phyloP scores from a whole-genome alignment of 2,329 filamentous ascomycete genomes.

The Teratosphaeria gauchensis region DNA sequence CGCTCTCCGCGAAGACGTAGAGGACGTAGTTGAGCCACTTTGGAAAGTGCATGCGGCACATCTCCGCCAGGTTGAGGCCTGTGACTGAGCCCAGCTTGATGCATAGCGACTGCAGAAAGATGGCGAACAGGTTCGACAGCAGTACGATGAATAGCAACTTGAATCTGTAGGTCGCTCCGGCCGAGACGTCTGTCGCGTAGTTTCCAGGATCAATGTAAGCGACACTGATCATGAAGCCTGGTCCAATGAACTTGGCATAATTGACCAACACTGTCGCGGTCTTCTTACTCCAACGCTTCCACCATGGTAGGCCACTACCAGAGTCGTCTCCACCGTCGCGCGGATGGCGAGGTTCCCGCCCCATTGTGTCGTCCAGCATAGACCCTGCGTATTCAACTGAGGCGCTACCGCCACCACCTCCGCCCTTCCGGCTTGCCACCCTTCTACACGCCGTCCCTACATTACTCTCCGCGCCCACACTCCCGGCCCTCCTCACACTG shows the following conservation, averaged over 20 bases:
- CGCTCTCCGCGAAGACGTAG: slow-evolving; percentile 46
- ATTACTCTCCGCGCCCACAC: background rate
- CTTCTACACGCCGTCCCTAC: background rate
- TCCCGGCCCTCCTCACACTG: slow-evolving; percentile 3
- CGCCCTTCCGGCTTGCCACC: background rate
- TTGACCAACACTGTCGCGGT: background rate
- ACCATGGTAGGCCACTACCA: background rate
- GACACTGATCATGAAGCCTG: slow-evolving; percentile 52
- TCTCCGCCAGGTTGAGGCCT: slow-evolving; percentile 40
- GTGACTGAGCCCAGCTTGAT: slow-evolving; percentile 48
- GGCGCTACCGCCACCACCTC: slow-evolving; percentile 2
- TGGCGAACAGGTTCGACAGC: slow-evolving; percentile 60
- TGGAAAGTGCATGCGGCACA: slow-evolving; percentile 41
- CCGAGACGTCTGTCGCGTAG: slow-evolving; percentile 61
- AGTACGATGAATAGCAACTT: slow-evolving; percentile 59
- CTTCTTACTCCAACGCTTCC: background rate
- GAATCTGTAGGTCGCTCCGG: slow-evolving; percentile 57
- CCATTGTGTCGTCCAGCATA: slow-evolving; percentile 16
- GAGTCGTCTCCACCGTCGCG: background rate
- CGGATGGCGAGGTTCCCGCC: slow-evolving; percentile 1
- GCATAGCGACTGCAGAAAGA: slow-evolving; percentile 58
- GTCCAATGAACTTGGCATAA: slow-evolving; percentile 49
- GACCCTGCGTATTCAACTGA: slow-evolving; percentile 12
- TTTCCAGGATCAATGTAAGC: slow-evolving; percentile 48
- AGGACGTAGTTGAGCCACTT: slow-evolving; percentile 45